Conservation (phyloP, 1,284 basidiomycete species). For the Blastosporella zonata region DNA sequence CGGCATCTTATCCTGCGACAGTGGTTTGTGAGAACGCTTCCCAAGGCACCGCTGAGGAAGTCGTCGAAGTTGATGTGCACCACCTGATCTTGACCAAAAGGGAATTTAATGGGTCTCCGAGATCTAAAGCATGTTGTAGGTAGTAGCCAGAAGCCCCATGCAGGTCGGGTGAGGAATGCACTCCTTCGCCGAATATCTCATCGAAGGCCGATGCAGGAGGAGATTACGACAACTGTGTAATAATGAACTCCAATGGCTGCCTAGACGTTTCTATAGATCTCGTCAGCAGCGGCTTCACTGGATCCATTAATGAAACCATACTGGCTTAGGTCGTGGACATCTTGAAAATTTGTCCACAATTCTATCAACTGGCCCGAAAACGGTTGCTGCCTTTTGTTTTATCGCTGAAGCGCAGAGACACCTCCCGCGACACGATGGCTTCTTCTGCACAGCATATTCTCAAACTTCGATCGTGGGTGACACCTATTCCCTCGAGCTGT, state of each 20-base stretch:
- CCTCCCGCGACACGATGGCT: conserved; percentile 5
- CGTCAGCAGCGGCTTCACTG: conserved; percentile 2
- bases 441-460: conserved; percentile 20
- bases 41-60: conserved; percentile 16
- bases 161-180: background rate
- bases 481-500: conserved; percentile 13
- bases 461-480: conserved; percentile 16
- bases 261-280: conserved; percentile 6
- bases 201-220: background rate
- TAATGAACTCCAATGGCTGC: background rate
- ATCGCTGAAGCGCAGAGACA: conserved; percentile 2
- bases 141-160: background rate
- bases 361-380: conserved; percentile 7
- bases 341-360: background rate
- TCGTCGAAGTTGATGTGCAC: conserved; percentile 6
- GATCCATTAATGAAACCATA: conserved; percentile 14
- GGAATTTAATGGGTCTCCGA: conserved; percentile 12
- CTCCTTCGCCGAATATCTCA: background rate
- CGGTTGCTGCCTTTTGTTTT: conserved; percentile 3
- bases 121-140: conserved; percentile 10
- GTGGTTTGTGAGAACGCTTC: conserved; percentile 3
- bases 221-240: conserved; percentile 6
- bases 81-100: conserved; percentile 14
- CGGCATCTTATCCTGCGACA: background rate
- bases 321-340: conserved; percentile 1